phyloP scores from a whole-genome alignment of 202 grass and related monocot genomes.

The Panicum virgatum region DNA sequence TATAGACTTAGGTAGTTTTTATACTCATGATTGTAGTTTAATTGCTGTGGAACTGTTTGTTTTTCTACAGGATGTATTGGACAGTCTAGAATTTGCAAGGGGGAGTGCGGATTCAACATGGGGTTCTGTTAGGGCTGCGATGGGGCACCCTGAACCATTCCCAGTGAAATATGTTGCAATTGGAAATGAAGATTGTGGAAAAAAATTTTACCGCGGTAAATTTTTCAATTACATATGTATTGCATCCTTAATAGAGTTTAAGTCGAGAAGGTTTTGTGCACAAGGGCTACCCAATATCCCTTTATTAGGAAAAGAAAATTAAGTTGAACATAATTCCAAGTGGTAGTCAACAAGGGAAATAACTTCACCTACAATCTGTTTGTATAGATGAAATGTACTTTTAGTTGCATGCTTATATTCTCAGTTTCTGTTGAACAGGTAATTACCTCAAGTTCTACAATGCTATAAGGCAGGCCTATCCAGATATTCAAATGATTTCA shows the following conservation, averaged over 20 bases:
- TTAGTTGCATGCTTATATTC: conserved; percentile 16
- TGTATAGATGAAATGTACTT: neutral
- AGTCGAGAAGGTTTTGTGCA: no score
- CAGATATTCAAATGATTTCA: conserved; percentile 89
- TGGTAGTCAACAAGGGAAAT: neutral
- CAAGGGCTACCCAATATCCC: neutral
- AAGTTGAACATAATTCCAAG: neutral
- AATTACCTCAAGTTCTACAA: conserved; percentile 88
- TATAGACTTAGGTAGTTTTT: neutral
- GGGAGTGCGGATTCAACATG: conserved; percentile 78
- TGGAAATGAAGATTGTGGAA: conserved; percentile 94
- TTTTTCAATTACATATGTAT: conserved; percentile 17
- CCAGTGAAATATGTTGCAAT: conserved; percentile 82
- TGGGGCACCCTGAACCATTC: conserved; percentile 96
- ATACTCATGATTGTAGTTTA: neutral
- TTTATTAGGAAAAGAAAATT: conserved; percentile 5
- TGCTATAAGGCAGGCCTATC: conserved; percentile 73
- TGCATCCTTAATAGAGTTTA: no score
- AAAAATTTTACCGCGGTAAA: conserved; percentile 69
- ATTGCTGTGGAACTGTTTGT: conserved; percentile 14
- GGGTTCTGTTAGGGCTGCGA: conserved; percentile 82
- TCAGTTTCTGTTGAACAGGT: conserved; percentile 44
- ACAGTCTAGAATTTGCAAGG: conserved; percentile 95
- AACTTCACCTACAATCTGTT: neutral
- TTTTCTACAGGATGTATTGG: conserved; percentile 70